phyloP scores from a whole-genome alignment of 805 yeast species.

The Sungouiella thailandica region DNA sequence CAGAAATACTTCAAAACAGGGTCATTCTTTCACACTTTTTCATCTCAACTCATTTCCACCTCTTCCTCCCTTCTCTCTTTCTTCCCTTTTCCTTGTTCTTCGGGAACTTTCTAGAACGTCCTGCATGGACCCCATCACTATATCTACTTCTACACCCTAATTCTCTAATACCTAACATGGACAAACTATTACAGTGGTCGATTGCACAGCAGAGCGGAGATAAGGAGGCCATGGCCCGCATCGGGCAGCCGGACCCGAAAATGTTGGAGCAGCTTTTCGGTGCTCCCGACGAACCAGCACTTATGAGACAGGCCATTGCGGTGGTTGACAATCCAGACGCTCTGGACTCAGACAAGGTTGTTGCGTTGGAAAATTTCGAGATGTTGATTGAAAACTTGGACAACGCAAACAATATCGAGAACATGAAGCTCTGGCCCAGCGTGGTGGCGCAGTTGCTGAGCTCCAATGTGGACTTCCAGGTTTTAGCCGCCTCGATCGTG shows the following conservation, averaged over 20 bases:
- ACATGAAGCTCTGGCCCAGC: conserved; percentile 74
- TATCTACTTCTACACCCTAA: not conserved
- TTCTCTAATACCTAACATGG: conserved; percentile 50
- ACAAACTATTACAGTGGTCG: conserved; percentile 89
- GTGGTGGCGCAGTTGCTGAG: conserved; percentile 49
- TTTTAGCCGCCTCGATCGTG: conserved; percentile 64
- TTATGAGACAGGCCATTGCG: conserved; percentile 74
- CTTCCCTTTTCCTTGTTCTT: not conserved
- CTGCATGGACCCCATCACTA: conserved; percentile 9
- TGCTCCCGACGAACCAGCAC: conserved; percentile 80
- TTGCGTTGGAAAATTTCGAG: conserved; percentile 86
- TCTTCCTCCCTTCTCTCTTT: not conserved
- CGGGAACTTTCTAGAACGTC: conserved; percentile 14
- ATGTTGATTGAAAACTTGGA: conserved; percentile 91
- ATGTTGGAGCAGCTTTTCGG: conserved; percentile 70
- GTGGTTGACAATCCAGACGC: conserved; percentile 57
- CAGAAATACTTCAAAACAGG: too few relatives aligned
- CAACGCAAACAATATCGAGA: conserved; percentile 89
- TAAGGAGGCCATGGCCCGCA: conserved; percentile 56
- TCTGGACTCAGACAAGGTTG: conserved; percentile 56
- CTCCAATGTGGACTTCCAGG: conserved; percentile 40
- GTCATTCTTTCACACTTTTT: too few relatives aligned
- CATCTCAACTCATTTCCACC: too few relatives aligned
- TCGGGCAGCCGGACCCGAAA: conserved; percentile 76
- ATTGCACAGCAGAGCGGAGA: conserved; percentile 72